Conservation (phyloP, 2,329 filamentous ascomycete genomes). For the Clonostachys byssicola region DNA sequence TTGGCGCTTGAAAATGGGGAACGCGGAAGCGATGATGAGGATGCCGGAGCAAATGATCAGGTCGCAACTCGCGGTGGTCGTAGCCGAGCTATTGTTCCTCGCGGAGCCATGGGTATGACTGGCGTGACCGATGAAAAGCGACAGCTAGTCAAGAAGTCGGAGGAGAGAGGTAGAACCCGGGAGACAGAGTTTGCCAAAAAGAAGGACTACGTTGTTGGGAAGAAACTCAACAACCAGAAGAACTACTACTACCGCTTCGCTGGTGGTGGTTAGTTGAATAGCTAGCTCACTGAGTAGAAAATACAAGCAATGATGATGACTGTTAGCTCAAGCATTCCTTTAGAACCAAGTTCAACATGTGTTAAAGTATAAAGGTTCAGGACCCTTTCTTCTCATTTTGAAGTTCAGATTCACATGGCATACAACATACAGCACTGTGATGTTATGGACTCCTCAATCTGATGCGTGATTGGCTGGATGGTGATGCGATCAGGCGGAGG, state of each 20-base stretch:
- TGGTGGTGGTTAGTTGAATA: conserved; percentile 30
- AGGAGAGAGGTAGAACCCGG: conserved; percentile 65
- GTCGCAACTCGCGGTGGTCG: conserved; percentile 29
- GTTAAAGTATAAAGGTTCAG: no score
- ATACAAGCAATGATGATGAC: no score
- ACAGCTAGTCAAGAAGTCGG: conserved; percentile 58
- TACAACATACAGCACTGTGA: no score
- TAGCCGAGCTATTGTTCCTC: conserved; percentile 55
- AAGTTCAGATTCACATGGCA: no score
- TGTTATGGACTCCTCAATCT: no score
- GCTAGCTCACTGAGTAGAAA: neutral
- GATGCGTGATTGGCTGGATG: no score
- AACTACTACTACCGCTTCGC: conserved; percentile 50
- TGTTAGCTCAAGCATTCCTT: no score
- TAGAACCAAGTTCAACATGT: no score
- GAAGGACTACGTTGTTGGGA: conserved; percentile 68
- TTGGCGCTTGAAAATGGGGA: conserved; percentile 7
- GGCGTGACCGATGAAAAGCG: conserved; percentile 75
- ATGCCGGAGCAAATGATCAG: conserved; percentile 23
- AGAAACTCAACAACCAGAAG: conserved; percentile 70
- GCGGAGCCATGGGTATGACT: conserved; percentile 73
- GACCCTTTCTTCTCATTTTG: no score
- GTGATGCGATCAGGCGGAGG: no score
- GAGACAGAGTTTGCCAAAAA: conserved; percentile 58
- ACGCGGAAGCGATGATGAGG: conserved; percentile 22